Base-by-base conservation (phyloP, 2,329 filamentous ascomycete genomes). In the Fusarium heterosporum region DNA sequence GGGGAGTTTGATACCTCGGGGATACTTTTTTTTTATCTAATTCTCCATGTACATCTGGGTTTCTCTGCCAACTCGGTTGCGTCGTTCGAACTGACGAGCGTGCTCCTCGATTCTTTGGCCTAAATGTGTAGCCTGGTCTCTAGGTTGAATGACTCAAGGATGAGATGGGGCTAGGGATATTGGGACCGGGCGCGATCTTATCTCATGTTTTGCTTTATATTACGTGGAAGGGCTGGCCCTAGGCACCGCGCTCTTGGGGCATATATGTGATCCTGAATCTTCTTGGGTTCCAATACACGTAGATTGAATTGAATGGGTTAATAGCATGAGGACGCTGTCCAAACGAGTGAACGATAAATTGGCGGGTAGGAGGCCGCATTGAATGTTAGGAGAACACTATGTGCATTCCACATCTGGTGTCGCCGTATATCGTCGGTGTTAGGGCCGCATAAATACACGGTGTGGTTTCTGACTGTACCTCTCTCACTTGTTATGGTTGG, bases 1-100 rank as follows among this genome's bases (percentile, higher is more conserved):
- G 57, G 59, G 67, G 67, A 54, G 64, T 72, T 75, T 68, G 73
- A 76, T 76, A 76, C 74, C 72, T 76, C 47, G 57, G 59, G 54
- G 46, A 47, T 49, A 49, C 7, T 52, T 59, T 28, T 49, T 56
- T 54, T 29, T 28, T 49, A 55, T 54, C 11, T 29, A 29, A 26
- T 62, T 61, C 39, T 61, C 49, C 22, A 25, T 55, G 52, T 53
- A 30, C 40, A 29, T 55, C 39, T 49, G 46, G 68, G 42, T 36
- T 17, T 46, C 39, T 14, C 34, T 19, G 50, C 17, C 40, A 17
- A 48, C 47, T 53, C 32, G 29, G 41, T 41, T 46, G 48, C 26
- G 25, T 36, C 17, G 12, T 42, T 45, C 19, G 19, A 42, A 12
- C n/a, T 25, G 7, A 32, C 29, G 40, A 26, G 22, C 22, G 14